These are phyloP conservation scores for Tillandsia fasciculata DNA, from an alignment of 176 grass and related monocot genomes.

Conservation along the genomic window DNA sequence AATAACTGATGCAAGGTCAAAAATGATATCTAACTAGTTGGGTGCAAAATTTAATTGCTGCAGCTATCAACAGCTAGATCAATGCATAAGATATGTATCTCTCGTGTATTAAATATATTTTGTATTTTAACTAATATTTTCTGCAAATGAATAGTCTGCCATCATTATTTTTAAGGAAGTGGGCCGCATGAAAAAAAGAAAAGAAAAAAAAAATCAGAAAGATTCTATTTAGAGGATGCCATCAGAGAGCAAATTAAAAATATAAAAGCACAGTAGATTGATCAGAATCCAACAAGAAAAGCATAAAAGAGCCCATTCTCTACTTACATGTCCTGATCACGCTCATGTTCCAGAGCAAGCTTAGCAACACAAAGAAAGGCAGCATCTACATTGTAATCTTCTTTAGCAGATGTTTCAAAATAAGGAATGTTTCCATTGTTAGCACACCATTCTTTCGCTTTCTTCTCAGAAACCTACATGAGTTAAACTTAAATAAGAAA, in stretches of 20 bases:
- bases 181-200: too few relatives aligned
- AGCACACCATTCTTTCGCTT: conserved; percentile 80
- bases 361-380: conserved; percentile 77
- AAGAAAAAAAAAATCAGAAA: too few relatives aligned
- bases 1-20: too few relatives aligned
- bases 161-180: too few relatives aligned
- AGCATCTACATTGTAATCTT: conserved; percentile 76
- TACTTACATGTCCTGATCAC: conserved; percentile 92
- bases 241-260: conserved; percentile 9
- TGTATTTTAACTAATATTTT: too few relatives aligned
- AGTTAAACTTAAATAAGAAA: neutral
- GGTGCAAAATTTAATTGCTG: too few relatives aligned
- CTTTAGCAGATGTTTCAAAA: conserved; percentile 89
- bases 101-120: too few relatives aligned
- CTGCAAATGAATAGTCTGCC: too few relatives aligned
- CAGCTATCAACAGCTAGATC: too few relatives aligned
- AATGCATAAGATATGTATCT: too few relatives aligned
- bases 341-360: conserved; percentile 67
- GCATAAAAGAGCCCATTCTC: neutral
- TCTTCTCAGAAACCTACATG: conserved; percentile 73
- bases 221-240: neutral
- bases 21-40: too few relatives aligned
- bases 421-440: conserved; percentile 85
- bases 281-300: conserved; percentile 7
- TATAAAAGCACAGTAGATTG: conserved; percentile 2